Percentiles rank a stretch among this genome's conserved stretches.
Conservation (phyloP, 179 eudicot species). For the Corrigiola litoralis region DNA sequence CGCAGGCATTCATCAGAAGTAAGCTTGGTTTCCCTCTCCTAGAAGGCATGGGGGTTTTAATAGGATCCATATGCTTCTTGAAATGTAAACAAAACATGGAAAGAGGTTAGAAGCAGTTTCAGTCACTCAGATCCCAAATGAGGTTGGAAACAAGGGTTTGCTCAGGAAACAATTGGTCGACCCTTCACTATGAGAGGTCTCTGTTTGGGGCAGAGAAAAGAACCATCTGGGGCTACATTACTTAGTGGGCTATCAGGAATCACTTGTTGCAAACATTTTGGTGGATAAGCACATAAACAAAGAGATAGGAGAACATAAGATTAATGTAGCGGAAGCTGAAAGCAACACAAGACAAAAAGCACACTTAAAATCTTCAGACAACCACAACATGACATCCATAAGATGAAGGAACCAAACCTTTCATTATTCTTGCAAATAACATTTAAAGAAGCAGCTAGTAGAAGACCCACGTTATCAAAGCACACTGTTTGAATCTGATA, state of each 20-base stretch:
- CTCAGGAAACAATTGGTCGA: neutral
- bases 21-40: neutral
- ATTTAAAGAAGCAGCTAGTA: constrained; percentile 80
- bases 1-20: neutral
- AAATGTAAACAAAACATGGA: neutral
- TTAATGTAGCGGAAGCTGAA: neutral
- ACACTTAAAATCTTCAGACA: neutral
- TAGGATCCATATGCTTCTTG: neutral
- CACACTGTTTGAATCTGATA: constrained; percentile 98
- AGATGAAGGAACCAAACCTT: constrained; percentile 43
- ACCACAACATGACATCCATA: neutral
- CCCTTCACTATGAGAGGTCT: too few relatives aligned
- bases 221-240: too few relatives aligned
- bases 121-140: neutral
- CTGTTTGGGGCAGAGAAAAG: too few relatives aligned
- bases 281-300: too few relatives aligned
- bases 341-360: neutral
- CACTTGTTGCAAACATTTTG: too few relatives aligned
- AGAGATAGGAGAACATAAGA: neutral
- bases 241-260: too few relatives aligned
- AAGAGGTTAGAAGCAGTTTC: neutral
- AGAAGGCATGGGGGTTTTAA: too few relatives aligned
- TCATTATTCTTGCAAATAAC: constrained; percentile 52
- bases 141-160: neutral
- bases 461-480: constrained; percentile 91